Base-by-base conservation (phyloP, 345 rosid species). In the Melastoma malabathricum region DNA sequence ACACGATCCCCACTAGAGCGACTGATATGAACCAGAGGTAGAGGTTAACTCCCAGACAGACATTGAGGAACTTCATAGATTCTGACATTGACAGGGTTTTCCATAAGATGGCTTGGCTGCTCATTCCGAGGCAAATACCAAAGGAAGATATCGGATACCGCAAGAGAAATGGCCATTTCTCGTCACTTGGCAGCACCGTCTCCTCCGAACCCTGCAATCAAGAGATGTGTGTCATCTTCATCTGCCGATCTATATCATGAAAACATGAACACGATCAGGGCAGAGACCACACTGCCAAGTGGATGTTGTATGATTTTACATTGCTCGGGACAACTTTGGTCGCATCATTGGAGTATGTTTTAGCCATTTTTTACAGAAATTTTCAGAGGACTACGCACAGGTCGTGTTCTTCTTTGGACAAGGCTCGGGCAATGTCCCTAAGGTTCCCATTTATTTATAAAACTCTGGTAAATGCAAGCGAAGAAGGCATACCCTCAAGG, bases 91-190 rank as follows among this genome's bases (percentile, higher is more conserved):
- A 81, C 56, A 86, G 57, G 3, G 82, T 64, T 61, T 86, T 89
- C 95, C 95, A 89, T 83, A 89, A 56, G 31, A 89, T 73, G 16
- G 95, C 94, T 75, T 89, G 95, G 72, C 95, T 89, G 64, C 90
- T 75, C 16, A 81, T 79, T 34, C 97, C 97, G 5, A 89, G 86
- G 65, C 97, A 86, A 67, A 89, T 81, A 69, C 97, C 94, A 16
- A 76, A 89, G 0, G 95, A 79, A 51, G 95, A 76, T 41, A 89
- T 54, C 0, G 90, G 84, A 60, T 18, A 89, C 18, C 95, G 77
- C 1, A 86, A 82, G 61, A 89, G 90, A 64, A 89, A 89, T 17
- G 97, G 97, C 96, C 97, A 89, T 17, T 46, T 68, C 74, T 73
- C 79, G 73, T 83, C 88, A 2, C 70, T 81, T 4, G 96, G 97